Conservation (phyloP, 345 rosid genomes). For the Lagerstroemia speciosa region DNA sequence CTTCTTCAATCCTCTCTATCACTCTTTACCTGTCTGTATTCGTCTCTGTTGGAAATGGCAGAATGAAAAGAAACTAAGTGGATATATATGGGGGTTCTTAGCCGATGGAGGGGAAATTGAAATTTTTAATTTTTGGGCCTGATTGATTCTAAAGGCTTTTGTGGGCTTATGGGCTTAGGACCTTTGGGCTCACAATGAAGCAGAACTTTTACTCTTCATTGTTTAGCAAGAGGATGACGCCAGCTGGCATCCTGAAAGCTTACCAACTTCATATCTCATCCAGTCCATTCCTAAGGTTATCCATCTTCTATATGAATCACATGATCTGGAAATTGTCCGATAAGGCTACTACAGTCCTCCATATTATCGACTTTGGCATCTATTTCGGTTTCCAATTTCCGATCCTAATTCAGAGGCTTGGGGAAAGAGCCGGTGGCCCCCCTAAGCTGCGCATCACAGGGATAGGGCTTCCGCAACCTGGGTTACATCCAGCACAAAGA, state of each 20-base stretch:
- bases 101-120: too few species aligned
- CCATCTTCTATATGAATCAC: conserved; percentile 41
- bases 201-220: conserved; percentile 23
- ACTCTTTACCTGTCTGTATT: too few species aligned
- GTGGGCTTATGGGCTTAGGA: too few species aligned
- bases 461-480: conserved; percentile 67
- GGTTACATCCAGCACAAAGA: conserved; percentile 59
- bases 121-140: too few species aligned
- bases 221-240: conserved; percentile 32
- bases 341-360: conserved; percentile 51
- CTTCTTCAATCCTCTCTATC: too few species aligned
- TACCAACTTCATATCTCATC: conserved; percentile 40
- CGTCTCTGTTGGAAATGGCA: too few species aligned
- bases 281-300: conserved; percentile 57
- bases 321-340: conserved; percentile 41
- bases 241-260: conserved; percentile 53
- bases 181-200: conserved; percentile 43
- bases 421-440: conserved; percentile 37
- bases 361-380: conserved; percentile 79
- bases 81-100: too few species aligned
- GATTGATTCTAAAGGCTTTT: too few species aligned
- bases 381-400: conserved; percentile 90
- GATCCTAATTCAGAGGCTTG: conserved; percentile 49
- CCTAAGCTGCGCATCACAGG: conserved; percentile 74
- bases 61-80: too few species aligned